Percentiles rank a stretch among this genome's conserved stretches.
phyloP scores from a whole-genome alignment of 2,329 filamentous ascomycete species.

The Botrytis deweyae region DNA sequence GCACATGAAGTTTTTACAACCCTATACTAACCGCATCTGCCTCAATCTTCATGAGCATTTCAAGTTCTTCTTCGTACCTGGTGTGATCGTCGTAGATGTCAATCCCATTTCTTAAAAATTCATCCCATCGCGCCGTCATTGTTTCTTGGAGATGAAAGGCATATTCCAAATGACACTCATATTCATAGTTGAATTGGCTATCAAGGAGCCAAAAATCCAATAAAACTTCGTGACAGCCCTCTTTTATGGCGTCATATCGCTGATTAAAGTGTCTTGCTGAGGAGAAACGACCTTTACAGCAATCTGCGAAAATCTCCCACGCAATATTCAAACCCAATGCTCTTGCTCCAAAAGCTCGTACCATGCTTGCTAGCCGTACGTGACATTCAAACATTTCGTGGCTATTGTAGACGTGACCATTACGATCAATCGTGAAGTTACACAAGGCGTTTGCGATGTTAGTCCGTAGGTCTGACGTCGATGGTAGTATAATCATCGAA shows the following conservation, averaged over 20 bases:
- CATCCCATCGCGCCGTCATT: background rate
- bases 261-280: background rate
- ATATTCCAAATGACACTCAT: background rate
- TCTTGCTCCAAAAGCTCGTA: too few relatives aligned
- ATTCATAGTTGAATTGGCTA: background rate
- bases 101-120: accelerated
- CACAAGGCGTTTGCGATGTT: too few relatives aligned
- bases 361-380: too few relatives aligned
- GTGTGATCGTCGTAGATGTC: too few relatives aligned
- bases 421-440: accelerated
- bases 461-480: too few relatives aligned
- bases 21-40: background rate
- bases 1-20: background rate
- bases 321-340: too few relatives aligned
- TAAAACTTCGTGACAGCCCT: background rate
- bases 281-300: background rate
- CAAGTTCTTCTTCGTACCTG: background rate
- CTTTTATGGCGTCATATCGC: background rate
- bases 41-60: background rate
- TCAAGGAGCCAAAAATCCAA: background rate
- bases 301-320: too few relatives aligned
- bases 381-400: too few relatives aligned
- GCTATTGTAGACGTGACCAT: too few relatives aligned
- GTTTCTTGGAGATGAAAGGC: background rate
- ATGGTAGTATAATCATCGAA: too few relatives aligned